phyloP scores from a whole-genome alignment of 495 filamentous ascomycete genomes.

The Achaetomiella virescens region DNA sequence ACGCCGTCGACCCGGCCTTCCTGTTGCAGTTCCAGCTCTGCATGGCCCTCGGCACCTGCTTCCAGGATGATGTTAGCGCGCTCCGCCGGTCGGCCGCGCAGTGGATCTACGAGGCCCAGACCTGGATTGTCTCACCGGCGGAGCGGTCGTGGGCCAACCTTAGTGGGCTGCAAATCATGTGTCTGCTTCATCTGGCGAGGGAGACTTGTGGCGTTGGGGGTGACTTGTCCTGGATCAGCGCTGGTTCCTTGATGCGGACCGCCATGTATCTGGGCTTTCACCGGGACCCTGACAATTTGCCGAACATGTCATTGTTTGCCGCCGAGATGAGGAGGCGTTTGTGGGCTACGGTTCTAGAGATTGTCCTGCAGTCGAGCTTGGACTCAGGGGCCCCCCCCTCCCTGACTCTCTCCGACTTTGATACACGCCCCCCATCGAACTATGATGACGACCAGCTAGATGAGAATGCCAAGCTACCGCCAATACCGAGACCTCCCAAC shows the following conservation, averaged over 20 bases:
- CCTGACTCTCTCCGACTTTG: slow-evolving; percentile 50
- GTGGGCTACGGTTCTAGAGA: slow-evolving; percentile 62
- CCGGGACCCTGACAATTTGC: slow-evolving; percentile 45
- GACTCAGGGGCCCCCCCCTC: slow-evolving; percentile 55
- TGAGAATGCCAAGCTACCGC: slow-evolving; percentile 19
- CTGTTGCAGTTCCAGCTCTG: slow-evolving; percentile 56
- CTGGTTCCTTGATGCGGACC: slow-evolving; percentile 50
- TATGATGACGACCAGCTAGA: slow-evolving; percentile 42
- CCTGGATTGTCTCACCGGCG: slow-evolving; percentile 51
- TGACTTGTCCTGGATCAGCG: slow-evolving; percentile 55
- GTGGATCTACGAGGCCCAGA: slow-evolving; percentile 59
- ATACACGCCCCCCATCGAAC: slow-evolving; percentile 50
- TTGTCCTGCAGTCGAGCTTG: slow-evolving; percentile 54
- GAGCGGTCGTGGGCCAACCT: slow-evolving; percentile 52
- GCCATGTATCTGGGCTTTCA: slow-evolving; percentile 60
- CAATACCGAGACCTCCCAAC: slow-evolving; percentile 15
- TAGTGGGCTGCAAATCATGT: slow-evolving; percentile 50
- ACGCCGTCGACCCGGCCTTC: slow-evolving; percentile 34
- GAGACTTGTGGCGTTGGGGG: slow-evolving; percentile 50
- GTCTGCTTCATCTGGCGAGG: slow-evolving; percentile 54
- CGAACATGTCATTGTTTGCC: slow-evolving; percentile 39
- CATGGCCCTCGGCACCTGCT: slow-evolving; percentile 55
- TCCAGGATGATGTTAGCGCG: slow-evolving; percentile 45
- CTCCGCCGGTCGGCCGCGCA: slow-evolving; percentile 47
- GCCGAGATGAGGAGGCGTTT: slow-evolving; percentile 63